Evolutionary conservation across 371 early-diverging fungal genomes (phyloP), one percentile per base, ranked within the genome.

Genomic region (Syncephalastrum sp.): DNA sequence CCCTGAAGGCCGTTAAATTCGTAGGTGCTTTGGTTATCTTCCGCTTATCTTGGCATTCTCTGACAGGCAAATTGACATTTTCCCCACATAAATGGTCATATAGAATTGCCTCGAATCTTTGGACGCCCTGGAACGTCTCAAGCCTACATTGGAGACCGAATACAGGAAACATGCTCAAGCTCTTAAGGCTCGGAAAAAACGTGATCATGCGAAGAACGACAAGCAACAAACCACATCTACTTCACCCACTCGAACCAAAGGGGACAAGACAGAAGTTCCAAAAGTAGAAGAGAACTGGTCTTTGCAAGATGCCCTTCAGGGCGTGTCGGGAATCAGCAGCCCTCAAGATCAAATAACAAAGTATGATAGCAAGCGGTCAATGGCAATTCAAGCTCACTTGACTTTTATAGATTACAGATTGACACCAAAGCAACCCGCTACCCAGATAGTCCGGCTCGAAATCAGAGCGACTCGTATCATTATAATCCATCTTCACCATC

Each of bases 21-120:
- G 81, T 75, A 72, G 59, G 49, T 10, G 14, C 29, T 23, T 14
- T 45, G 15, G 14, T 17, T 25, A 2, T 5, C 27, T 23, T 33
- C 8, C 23, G 17, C 5, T 55, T 27, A 14, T 25, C 45, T 25
- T 54, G 25, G 45, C 43, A 44, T 45, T 45, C 6, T 42, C 14
- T 15, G 42, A 24, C 14, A 23, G 27, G 15, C 16, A 1, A 27
- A 19, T 23, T 53, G 38, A 15, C 48, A 38, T 12, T 50, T 27
- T 14, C 44, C 21, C 29, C n/a, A 27, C 3, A 8, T 25, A 7
- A 50, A 16, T 44, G 16, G 15, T 23, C 21, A 48, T 21, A 53
- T 53, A 79, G 83, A 75, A 80, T 56, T 79, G 75, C 23, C 27
- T 69, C 8, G 74, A 79, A 43, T 82, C 81, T 1, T 49, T 82